A percentile compares a stretch with the other conserved stretches of the same genome.
phyloP scores from a whole-genome alignment of 179 eudicot species.

The Nepenthes alata region DNA sequence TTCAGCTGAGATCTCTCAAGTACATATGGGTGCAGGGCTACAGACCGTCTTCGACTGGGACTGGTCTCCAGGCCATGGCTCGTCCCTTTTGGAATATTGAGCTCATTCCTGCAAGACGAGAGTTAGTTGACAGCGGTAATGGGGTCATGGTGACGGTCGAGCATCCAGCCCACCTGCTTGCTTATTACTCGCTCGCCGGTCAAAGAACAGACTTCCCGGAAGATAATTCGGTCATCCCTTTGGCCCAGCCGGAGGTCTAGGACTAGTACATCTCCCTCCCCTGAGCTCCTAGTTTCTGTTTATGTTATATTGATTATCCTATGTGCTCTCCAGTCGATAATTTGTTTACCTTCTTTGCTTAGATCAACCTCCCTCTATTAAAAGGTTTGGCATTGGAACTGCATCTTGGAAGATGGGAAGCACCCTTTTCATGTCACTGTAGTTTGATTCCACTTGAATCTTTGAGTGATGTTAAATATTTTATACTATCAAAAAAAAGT shows the following conservation, averaged over 20 bases:
- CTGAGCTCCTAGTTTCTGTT: no score
- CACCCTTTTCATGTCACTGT: no score
- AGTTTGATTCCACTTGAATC: no score
- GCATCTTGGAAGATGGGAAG: no score
- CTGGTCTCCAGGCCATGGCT: constrained; percentile 40
- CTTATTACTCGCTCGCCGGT: constrained; percentile 80
- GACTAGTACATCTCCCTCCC: neutral
- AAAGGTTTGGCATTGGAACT: no score
- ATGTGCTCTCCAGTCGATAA: no score
- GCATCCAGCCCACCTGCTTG: constrained; percentile 56
- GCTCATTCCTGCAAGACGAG: constrained; percentile 51
- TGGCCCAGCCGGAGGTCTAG: constrained; percentile 13
- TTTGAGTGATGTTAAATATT: no score
- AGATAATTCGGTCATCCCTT: constrained; percentile 30
- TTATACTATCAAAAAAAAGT: no score
- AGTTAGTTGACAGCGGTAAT: constrained; percentile 16
- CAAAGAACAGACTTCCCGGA: constrained; percentile 59
- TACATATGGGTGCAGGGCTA: constrained; percentile 94
- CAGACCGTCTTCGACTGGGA: constrained; percentile 31
- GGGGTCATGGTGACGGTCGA: constrained; percentile 20
- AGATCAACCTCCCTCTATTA: no score
- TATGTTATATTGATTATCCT: no score
- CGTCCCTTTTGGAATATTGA: constrained; percentile 78
- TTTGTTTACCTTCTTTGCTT: no score
- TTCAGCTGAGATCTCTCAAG: constrained; percentile 42